Evolutionary conservation across 345 rosid species (phyloP).

Genomic region (Eucalyptus tenuipes): DNA sequence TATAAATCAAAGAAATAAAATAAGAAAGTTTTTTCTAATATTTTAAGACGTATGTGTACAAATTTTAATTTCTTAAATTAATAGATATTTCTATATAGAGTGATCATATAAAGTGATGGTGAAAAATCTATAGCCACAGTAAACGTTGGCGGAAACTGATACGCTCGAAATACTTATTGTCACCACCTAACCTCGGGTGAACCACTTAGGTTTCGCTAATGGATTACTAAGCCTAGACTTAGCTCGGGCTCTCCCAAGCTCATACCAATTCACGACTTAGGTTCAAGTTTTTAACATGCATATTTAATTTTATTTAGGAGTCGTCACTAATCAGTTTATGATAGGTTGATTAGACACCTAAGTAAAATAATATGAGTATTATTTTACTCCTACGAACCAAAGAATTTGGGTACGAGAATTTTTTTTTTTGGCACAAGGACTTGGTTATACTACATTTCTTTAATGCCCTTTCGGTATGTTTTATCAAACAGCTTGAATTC

Average conservation of each 20-base stretch:
- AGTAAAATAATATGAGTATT: too few species aligned
- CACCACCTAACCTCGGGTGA: accelerated
- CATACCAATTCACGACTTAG: too few species aligned
- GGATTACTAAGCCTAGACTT: accelerated
- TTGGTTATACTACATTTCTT: too few species aligned
- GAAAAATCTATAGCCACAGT: neutral
- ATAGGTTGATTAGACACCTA: too few species aligned
- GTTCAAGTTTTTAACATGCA: too few species aligned
- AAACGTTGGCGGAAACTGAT: accelerated
- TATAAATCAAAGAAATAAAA: neutral
- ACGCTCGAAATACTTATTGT: neutral
- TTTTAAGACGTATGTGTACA: neutral
- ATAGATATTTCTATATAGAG: neutral
- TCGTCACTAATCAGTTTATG: too few species aligned
- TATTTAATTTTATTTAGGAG: too few species aligned
- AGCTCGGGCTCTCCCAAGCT: too few species aligned
- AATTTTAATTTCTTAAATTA: neutral
- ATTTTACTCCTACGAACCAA: accelerated
- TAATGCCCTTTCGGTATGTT: accelerated
- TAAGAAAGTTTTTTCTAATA: neutral
- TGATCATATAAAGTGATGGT: neutral
- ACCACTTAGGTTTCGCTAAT: too few species aligned
- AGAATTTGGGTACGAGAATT: accelerated
- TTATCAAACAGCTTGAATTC: too few species aligned
- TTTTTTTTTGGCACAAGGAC: too few species aligned